These are phyloP conservation scores for Leishmania amazonensis DNA, from an alignment of 208 protist genomes.

Conservation along the genomic window DNA sequence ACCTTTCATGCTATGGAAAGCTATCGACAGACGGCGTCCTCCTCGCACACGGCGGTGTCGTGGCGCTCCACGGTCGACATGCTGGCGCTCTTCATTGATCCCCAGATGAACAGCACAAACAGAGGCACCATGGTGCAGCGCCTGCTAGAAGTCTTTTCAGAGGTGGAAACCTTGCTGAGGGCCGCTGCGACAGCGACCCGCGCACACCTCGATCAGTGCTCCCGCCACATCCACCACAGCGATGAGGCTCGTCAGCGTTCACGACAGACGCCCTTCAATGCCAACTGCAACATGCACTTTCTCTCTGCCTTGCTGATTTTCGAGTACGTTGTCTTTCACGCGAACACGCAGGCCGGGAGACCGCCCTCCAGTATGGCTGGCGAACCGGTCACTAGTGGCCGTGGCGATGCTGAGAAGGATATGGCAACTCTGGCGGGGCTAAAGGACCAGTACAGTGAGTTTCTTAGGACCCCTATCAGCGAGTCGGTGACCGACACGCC, in stretches of 20 bases:
- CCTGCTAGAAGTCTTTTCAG: constrained; percentile 35
- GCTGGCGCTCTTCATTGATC: constrained; percentile 52
- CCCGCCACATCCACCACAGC: not conserved
- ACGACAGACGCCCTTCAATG: constrained; percentile 39
- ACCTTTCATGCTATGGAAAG: not conserved
- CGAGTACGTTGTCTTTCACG: constrained; percentile 70
- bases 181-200: constrained; percentile 14
- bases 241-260: constrained; percentile 17
- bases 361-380: not conserved
- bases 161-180: constrained; percentile 24
- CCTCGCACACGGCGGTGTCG: constrained; percentile 51
- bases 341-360: not conserved
- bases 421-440: constrained; percentile 4
- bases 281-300: constrained; percentile 62
- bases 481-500: constrained; percentile 20
- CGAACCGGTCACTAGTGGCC: not conserved
- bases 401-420: not conserved
- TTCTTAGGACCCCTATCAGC: constrained; percentile 33
- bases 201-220: constrained; percentile 3
- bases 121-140: constrained; percentile 35
- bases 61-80: constrained; percentile 69
- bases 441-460: constrained; percentile 41
- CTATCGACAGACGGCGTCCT: not conserved
- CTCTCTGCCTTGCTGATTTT: constrained; percentile 67
- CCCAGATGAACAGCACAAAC: constrained; percentile 32